Evolutionary conservation across 257 asterid species (phyloP).

Genomic region (Solanum etuberosum): DNA sequence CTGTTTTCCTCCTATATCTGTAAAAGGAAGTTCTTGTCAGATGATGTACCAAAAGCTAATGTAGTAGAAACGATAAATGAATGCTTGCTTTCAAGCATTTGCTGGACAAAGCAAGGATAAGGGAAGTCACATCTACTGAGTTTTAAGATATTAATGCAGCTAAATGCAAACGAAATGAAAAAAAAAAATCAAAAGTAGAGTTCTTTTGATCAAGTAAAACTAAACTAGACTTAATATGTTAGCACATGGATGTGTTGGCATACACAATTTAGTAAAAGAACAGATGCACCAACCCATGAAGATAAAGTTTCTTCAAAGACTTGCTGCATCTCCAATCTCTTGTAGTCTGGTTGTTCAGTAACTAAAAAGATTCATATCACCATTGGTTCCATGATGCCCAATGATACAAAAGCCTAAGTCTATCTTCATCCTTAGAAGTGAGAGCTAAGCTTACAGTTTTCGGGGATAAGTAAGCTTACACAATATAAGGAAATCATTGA

Average conservation of each 20-base stretch:
- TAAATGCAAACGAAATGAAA: background rate
- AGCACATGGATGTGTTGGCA: background rate
- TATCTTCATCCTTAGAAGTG: background rate
- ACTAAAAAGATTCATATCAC: background rate
- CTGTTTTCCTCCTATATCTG: conserved; percentile 92
- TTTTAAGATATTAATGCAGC: background rate
- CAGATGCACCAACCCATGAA: background rate
- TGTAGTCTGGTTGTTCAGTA: background rate
- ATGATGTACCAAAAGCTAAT: background rate
- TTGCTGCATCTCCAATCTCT: background rate
- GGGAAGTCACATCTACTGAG: background rate
- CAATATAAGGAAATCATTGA: background rate
- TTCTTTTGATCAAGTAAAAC: background rate
- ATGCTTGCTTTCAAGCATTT: background rate
- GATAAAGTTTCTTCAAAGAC: background rate
- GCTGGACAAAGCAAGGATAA: background rate
- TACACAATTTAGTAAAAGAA: background rate
- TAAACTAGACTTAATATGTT: background rate
- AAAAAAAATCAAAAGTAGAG: background rate
- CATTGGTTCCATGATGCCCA: background rate
- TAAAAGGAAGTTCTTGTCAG: conserved; percentile 12
- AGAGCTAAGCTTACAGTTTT: background rate
- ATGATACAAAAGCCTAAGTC: background rate
- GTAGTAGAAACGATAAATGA: background rate
- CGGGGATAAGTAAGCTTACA: background rate